Conservation (phyloP, 169 alveolate species). For the Ichthyophthirius multifiliis region DNA sequence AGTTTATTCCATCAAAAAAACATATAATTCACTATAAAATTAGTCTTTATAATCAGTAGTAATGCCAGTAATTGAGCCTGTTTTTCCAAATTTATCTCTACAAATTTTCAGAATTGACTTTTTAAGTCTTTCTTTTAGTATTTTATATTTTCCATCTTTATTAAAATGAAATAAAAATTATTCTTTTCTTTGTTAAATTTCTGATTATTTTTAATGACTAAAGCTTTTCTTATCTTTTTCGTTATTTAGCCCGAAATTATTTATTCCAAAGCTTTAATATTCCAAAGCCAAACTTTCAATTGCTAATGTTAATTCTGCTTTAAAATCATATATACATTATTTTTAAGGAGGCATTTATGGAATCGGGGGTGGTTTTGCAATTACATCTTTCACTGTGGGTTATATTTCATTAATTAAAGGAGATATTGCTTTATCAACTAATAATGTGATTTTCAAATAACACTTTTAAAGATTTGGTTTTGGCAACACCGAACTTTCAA, state of each 20-base stretch:
- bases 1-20: slow-evolving; percentile 42
- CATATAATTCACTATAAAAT: slow-evolving; percentile 41
- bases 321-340: slow-evolving; percentile 33
- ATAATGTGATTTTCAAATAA: no score
- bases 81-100: slow-evolving; percentile 38
- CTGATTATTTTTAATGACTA: slow-evolving; percentile 17
- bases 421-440: no score
- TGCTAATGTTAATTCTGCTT: slow-evolving; percentile 15
- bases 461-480: no score
- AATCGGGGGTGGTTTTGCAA: slow-evolving; percentile 37
- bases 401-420: no score
- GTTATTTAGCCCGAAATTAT: slow-evolving; percentile 10
- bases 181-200: slow-evolving; percentile 24
- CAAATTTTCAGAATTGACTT: slow-evolving; percentile 33
- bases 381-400: no score
- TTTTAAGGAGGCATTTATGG: slow-evolving; percentile 9
- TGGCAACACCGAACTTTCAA: no score
- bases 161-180: slow-evolving; percentile 34
- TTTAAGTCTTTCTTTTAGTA: slow-evolving; percentile 40
- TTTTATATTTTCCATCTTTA: slow-evolving; percentile 38
- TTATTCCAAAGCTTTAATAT: slow-evolving; percentile 24
- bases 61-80: slow-evolving; percentile 44
- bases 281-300: slow-evolving; percentile 42
- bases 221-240: slow-evolving; percentile 11
- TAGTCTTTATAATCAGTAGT: slow-evolving; percentile 28